Conservation (phyloP, 2,329 filamentous ascomycete genomes). For the Ceratocystis lukuohia region DNA sequence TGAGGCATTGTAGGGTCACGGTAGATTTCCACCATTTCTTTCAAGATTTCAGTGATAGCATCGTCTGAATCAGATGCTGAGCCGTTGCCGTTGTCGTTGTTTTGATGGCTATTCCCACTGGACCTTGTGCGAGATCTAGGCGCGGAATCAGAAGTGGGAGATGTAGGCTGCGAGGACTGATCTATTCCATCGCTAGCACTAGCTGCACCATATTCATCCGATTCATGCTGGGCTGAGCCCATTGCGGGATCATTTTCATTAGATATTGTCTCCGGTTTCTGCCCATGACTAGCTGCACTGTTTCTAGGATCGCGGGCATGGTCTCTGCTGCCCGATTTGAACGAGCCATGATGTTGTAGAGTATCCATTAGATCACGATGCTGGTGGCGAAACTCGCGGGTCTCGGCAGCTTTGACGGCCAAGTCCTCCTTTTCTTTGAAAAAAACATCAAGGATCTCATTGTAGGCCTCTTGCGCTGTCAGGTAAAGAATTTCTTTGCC, state of each 20-base stretch:
- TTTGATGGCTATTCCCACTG: neutral
- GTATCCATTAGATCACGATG: slow-evolving; percentile 37
- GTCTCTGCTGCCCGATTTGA: neutral
- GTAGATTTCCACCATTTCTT: slow-evolving; percentile 20
- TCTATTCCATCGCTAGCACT: neutral
- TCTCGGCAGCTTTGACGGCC: slow-evolving; percentile 53
- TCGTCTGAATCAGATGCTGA: neutral
- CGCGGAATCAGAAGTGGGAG: neutral
- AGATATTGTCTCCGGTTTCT: neutral
- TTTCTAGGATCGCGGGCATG: neutral
- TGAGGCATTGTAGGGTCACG: slow-evolving; percentile 55
- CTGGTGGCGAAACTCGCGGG: slow-evolving; percentile 46
- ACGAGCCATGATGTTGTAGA: slow-evolving; percentile 22
- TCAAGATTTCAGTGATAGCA: neutral
- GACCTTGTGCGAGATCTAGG: neutral
- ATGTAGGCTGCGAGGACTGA: neutral
- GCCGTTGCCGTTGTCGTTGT: neutral
- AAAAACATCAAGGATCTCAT: slow-evolving; percentile 75
- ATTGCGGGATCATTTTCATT: neutral
- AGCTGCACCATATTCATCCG: neutral
- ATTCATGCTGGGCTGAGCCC: neutral
- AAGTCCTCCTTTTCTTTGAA: slow-evolving; percentile 72
- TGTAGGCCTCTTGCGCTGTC: slow-evolving; percentile 81
- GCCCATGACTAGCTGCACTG: neutral
- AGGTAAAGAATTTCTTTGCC: slow-evolving; percentile 85